These are phyloP conservation scores for Yarrowia sp. DNA, from an alignment of 805 yeast species.

Conservation along the genomic window DNA sequence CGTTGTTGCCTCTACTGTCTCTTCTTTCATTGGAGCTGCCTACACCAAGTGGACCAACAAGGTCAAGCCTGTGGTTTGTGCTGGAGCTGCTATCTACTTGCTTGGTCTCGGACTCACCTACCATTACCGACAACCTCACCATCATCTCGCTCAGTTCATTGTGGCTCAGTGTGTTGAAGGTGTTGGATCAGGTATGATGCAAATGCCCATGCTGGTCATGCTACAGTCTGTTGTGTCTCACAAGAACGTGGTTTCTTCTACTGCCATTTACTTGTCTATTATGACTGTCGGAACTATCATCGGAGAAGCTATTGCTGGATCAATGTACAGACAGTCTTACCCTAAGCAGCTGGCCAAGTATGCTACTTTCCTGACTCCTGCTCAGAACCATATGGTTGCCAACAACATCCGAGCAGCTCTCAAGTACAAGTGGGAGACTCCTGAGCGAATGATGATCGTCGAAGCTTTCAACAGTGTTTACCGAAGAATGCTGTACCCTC, in stretches of 20 bases:
- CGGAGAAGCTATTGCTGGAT: conserved; percentile 64
- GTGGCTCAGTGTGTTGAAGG: conserved; percentile 65
- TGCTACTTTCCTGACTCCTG: not conserved
- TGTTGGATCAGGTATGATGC: conserved; percentile 71
- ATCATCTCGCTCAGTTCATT: conserved; percentile 55
- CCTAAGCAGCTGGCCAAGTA: conserved; percentile 40
- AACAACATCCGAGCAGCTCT: not conserved
- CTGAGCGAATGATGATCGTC: conserved; percentile 23
- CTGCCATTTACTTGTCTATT: conserved; percentile 55
- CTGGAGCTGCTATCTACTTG: conserved; percentile 59
- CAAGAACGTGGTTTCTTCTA: conserved; percentile 61
- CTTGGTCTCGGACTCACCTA: conserved; percentile 59
- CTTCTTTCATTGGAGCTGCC: conserved; percentile 7
- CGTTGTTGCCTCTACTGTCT: conserved; percentile 18
- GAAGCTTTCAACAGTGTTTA: conserved; percentile 21
- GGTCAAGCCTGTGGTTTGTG: conserved; percentile 57
- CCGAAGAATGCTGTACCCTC: conserved; percentile 22
- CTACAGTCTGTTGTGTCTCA: conserved; percentile 59
- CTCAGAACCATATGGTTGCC: not conserved
- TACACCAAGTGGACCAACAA: conserved; percentile 42
- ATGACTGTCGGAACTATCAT: conserved; percentile 64
- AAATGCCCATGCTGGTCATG: conserved; percentile 60
- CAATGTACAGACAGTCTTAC: conserved; percentile 64
- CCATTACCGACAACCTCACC: conserved; percentile 53
- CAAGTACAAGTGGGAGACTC: conserved; percentile 3